These are phyloP conservation scores for Colletotrichum gloeosporioides DNA, from an alignment of 2,329 filamentous ascomycete species.

Conservation along the genomic window DNA sequence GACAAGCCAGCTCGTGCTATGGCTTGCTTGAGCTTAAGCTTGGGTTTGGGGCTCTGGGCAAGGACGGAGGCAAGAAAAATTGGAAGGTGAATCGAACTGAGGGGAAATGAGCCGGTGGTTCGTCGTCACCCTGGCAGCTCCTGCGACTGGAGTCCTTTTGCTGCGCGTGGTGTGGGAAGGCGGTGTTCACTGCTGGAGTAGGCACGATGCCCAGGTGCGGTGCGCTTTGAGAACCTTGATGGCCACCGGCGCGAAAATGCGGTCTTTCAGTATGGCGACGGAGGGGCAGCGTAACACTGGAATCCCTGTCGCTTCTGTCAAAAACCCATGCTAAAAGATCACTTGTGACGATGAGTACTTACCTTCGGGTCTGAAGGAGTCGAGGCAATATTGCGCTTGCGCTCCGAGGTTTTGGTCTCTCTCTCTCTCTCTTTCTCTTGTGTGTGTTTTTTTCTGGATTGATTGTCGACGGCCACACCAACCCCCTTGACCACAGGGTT, in stretches of 20 bases:
- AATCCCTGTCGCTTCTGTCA: slow-evolving; percentile 16
- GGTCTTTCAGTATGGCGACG: slow-evolving; percentile 17
- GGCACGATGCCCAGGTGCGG: slow-evolving; percentile 6
- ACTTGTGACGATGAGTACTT: not conserved
- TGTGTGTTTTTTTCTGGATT: not conserved
- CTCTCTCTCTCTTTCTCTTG: not conserved
- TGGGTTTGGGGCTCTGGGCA: not conserved
- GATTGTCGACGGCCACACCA: not conserved
- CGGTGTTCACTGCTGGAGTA: slow-evolving; percentile 2
- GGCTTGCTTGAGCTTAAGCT: not conserved
- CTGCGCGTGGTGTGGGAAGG: slow-evolving; percentile 3
- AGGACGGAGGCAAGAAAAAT: not conserved
- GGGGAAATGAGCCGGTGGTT: not conserved
- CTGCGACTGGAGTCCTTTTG: not conserved
- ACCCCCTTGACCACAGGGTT: not conserved
- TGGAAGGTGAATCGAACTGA: not conserved
- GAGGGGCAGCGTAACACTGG: slow-evolving; percentile 18
- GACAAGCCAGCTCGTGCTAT: not conserved
- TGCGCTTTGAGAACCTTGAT: slow-evolving; percentile 20
- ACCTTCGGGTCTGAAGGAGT: not conserved
- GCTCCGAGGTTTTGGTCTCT: not conserved
- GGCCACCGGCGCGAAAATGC: slow-evolving; percentile 19
- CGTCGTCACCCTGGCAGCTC: not conserved
- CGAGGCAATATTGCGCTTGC: not conserved
- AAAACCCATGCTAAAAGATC: not conserved